Evolutionary conservation across 352 stramenopile species (phyloP).

Genomic region (Globisporangium nunn): DNA sequence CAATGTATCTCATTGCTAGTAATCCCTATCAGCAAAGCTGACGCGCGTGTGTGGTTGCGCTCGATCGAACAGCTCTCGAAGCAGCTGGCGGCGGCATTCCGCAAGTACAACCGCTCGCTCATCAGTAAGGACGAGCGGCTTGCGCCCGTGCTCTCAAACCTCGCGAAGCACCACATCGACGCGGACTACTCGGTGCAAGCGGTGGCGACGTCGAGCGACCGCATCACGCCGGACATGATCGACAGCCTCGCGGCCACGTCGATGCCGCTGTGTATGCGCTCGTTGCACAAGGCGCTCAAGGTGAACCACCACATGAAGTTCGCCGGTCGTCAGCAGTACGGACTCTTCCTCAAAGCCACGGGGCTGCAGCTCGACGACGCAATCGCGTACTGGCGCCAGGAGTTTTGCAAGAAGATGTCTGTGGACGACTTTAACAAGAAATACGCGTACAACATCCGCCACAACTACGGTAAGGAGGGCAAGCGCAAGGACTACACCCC

Average conservation of each 20-base stretch:
- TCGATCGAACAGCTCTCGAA: conserved; percentile 70
- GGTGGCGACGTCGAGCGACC: conserved; percentile 26
- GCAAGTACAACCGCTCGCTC: conserved; percentile 84
- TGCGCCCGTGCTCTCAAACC: conserved; percentile 90
- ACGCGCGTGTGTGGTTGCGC: not conserved
- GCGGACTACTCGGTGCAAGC: conserved; percentile 68
- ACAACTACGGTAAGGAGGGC: conserved; percentile 99
- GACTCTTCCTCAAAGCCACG: conserved; percentile 98
- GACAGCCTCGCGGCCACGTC: conserved; percentile 78
- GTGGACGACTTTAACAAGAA: conserved; percentile 98
- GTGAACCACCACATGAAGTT: conserved; percentile 97
- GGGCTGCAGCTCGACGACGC: conserved; percentile 95
- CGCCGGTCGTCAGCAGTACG: conserved; percentile 95
- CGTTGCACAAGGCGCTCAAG: conserved; percentile 92
- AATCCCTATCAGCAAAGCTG: not conserved
- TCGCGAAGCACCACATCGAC: conserved; percentile 96
- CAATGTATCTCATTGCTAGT: not conserved
- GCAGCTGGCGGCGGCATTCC: conserved; percentile 82
- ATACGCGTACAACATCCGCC: conserved; percentile 98
- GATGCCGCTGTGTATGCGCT: conserved; percentile 98
- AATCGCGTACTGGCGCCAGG: conserved; percentile 93
- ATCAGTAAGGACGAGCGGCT: conserved; percentile 92
- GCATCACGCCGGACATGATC: conserved; percentile 90
- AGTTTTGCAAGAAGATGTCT: conserved; percentile 93
- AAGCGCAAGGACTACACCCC: conserved; percentile 97